Evolutionary conservation across 176 grass and related monocot species (phyloP), one percentile per base, ranked within the genome.

Genomic region (Zea luxurians): DNA sequence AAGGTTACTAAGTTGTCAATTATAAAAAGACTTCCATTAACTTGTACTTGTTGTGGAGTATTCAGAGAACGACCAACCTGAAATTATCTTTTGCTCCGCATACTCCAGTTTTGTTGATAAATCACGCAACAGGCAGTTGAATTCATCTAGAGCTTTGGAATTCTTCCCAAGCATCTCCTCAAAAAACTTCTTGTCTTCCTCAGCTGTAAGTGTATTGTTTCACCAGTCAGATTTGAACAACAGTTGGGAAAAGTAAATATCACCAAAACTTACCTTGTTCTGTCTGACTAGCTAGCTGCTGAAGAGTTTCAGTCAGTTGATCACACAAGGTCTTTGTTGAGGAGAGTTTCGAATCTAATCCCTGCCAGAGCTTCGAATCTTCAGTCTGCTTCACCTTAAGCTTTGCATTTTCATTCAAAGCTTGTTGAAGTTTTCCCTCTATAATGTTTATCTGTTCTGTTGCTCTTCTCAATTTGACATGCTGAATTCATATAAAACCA

Each of bases 221-320:
- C 46, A 80, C 40, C 70, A 80, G 62, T 87, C 80, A 85, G 49
- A 54, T 71, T 41, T 58, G 46, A 63, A 86, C 27, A 70, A 61
- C 10, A 66, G 53, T 48, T 54, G 10, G 64, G 52, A 58, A 74
- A 43, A 73, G 18, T 66, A 76, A 84, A 80, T 63, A 35, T 10
- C 11, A 70, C n/a, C 15, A 61, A 1, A 80, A 80, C 67, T 18
- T 61, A 61, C 93, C 93, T 91, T 82, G 69, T 83, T 79, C 83
- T 78, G 93, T 87, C 75, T 97, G 90, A 75, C 74, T 68, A 83
- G 88, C 86, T 80, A 93, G 73, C 66, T 85, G 88, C 80, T 93
- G 88, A 52, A 90, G 82, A 68, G 90, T 97, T 86, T 97, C 93
- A 66, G 91, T 97, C 35, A 97, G 81, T 77, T 97, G 93, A 86